These are phyloP conservation scores for Euphorbia corollata DNA, from an alignment of 441 rosid species.

Conservation along the genomic window DNA sequence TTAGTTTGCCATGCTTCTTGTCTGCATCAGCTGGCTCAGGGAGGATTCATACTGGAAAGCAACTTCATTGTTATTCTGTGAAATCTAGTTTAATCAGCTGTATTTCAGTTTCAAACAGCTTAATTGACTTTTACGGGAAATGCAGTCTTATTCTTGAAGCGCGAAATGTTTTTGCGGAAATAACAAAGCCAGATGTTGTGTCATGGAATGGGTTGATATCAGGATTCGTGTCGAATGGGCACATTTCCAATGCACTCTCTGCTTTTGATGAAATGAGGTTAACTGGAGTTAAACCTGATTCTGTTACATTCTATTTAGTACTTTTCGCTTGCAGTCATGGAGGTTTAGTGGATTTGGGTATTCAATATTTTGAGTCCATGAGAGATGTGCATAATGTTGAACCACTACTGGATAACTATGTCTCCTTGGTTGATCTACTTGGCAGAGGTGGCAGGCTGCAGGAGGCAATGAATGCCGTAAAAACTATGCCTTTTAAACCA, in stretches of 20 bases:
- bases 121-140: slow-evolving; percentile 24
- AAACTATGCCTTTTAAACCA: slow-evolving; percentile 24
- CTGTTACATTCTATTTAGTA: slow-evolving; percentile 22
- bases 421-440: slow-evolving; percentile 25
- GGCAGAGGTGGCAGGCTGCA: slow-evolving; percentile 28
- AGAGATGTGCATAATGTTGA: slow-evolving; percentile 16
- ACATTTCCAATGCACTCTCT: slow-evolving; percentile 20
- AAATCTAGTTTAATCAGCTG: slow-evolving; percentile 22
- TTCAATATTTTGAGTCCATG: slow-evolving; percentile 28
- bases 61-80: slow-evolving; percentile 22
- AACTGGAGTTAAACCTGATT: slow-evolving; percentile 24
- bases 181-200: slow-evolving; percentile 31
- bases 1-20: slow-evolving; percentile 47
- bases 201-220: slow-evolving; percentile 32
- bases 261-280: slow-evolving; percentile 27
- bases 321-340: slow-evolving; percentile 29
- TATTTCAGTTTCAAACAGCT: slow-evolving; percentile 24
- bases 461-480: slow-evolving; percentile 22
- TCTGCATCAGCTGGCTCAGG: slow-evolving; percentile 24
- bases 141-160: slow-evolving; percentile 22
- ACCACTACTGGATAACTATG: slow-evolving; percentile 22
- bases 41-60: slow-evolving; percentile 21
- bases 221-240: slow-evolving; percentile 23
- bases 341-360: slow-evolving; percentile 22
- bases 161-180: slow-evolving; percentile 18